Percentiles rank a stretch among this genome's conserved stretches.
These are phyloP conservation scores for Bryoglossum gracile DNA, from an alignment of 495 filamentous ascomycete species.

Conservation along the genomic window DNA sequence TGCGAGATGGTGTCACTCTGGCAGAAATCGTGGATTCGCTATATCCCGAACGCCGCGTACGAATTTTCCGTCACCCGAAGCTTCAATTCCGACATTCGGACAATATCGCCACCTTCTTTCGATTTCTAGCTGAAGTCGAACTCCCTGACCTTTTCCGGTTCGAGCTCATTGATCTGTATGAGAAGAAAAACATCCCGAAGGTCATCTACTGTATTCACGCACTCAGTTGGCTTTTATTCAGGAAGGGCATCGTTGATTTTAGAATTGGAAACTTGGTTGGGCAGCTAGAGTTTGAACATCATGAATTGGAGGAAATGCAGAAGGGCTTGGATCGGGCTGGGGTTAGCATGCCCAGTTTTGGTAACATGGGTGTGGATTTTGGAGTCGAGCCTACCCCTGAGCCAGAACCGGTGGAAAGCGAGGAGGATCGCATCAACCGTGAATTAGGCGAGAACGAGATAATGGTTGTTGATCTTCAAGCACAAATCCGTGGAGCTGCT, in stretches of 20 bases:
- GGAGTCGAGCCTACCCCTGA: constrained; percentile 61
- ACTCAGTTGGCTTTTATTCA: constrained; percentile 87
- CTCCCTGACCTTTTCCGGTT: constrained; percentile 97
- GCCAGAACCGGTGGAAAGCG: constrained; percentile 72
- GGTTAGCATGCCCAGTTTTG: constrained; percentile 93
- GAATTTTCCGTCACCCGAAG: constrained; percentile 76
- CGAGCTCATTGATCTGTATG: constrained; percentile 95
- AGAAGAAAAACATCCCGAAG: constrained; percentile 99
- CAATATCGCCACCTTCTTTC: constrained; percentile 92
- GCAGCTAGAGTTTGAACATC: constrained; percentile 93
- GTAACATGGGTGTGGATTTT: constrained; percentile 93
- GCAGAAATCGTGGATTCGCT: constrained; percentile 94
- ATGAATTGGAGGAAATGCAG: constrained; percentile 93
- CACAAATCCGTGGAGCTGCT: constrained; percentile 77
- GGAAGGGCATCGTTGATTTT: constrained; percentile 90
- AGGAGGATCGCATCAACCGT: constrained; percentile 81
- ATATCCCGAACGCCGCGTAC: constrained; percentile 61
- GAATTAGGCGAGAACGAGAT: constrained; percentile 71
- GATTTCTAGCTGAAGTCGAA: constrained; percentile 86
- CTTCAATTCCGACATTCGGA: constrained; percentile 95
- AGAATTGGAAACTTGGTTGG: constrained; percentile 98
- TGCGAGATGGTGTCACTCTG: constrained; percentile 89
- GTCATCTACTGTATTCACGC: constrained; percentile 99
- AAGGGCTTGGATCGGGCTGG: constrained; percentile 94
- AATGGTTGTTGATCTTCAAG: constrained; percentile 71